Evolutionary conservation across 2,329 filamentous ascomycete species (phyloP).

Genomic region (Aspergillus sp.): DNA sequence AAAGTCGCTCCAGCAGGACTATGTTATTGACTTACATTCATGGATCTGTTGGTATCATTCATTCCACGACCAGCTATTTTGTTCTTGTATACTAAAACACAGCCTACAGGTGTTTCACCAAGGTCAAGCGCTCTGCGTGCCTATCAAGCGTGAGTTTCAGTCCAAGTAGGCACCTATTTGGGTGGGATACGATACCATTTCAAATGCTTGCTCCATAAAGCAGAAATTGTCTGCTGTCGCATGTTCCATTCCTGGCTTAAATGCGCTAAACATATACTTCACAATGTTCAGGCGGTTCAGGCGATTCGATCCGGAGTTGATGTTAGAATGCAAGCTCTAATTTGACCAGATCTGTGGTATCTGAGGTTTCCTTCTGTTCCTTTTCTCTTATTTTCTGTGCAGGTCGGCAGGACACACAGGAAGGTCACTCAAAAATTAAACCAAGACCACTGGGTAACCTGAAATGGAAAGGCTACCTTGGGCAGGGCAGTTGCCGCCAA

Average conservation of each 20-base stretch:
- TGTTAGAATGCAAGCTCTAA: background rate
- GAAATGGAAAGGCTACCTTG: too few species aligned
- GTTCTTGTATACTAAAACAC: slow-evolving; percentile 81
- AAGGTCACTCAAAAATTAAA: too few species aligned
- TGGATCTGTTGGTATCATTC: slow-evolving; percentile 92
- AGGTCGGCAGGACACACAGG: too few species aligned
- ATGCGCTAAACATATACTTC: background rate
- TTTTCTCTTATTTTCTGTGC: background rate
- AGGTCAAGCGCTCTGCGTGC: slow-evolving; percentile 79
- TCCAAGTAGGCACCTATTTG: slow-evolving; percentile 2
- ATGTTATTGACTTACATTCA: slow-evolving; percentile 53
- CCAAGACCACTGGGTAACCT: too few species aligned
- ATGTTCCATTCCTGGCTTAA: background rate
- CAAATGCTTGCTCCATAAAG: slow-evolving; percentile 83
- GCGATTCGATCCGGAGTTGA: background rate
- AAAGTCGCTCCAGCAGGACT: background rate
- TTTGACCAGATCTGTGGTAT: background rate
- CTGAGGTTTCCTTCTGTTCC: background rate
- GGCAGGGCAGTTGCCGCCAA: too few species aligned
- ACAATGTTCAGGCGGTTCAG: too few species aligned
- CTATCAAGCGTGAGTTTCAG: slow-evolving; percentile 44
- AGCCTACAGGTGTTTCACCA: slow-evolving; percentile 95
- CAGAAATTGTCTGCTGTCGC: slow-evolving; percentile 46
- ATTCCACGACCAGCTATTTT: slow-evolving; percentile 84
- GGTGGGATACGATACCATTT: slow-evolving; percentile 62